Conservation (phyloP, 2,329 filamentous ascomycete species). For the Thelonectria discophora region DNA sequence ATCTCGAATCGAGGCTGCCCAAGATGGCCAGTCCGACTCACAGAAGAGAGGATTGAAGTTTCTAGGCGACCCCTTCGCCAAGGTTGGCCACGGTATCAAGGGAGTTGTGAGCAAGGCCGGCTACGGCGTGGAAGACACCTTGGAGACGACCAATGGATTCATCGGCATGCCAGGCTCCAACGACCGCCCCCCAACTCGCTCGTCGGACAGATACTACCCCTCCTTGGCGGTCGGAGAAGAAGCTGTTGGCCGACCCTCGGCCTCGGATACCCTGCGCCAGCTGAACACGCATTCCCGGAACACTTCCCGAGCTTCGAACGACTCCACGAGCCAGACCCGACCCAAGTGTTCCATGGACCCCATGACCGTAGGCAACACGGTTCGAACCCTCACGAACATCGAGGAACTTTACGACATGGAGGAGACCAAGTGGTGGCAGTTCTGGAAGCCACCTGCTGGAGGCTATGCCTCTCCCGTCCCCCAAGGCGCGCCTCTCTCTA, state of each 20-base stretch:
- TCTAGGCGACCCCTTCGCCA: conserved; percentile 52
- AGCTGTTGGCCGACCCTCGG: conserved; percentile 24
- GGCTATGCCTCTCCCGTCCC: conserved; percentile 70
- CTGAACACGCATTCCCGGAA: conserved; percentile 50
- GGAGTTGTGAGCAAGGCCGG: conserved; percentile 55
- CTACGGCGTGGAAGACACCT: conserved; percentile 59
- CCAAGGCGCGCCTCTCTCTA: conserved; percentile 59
- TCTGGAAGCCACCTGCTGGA: conserved; percentile 71
- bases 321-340: conserved; percentile 45
- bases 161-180: conserved; percentile 32
- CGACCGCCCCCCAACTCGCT: conserved; percentile 31
- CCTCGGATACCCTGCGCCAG: conserved; percentile 45
- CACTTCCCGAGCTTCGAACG: conserved; percentile 50
- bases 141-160: conserved; percentile 67
- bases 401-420: conserved; percentile 60
- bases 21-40: conserved; percentile 33
- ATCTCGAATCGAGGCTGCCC: conserved; percentile 36
- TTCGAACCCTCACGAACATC: conserved; percentile 58
- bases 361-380: conserved; percentile 55
- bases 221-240: conserved; percentile 48
- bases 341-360: conserved; percentile 16
- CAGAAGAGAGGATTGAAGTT: conserved; percentile 42
- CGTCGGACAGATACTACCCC: conserved; percentile 37
- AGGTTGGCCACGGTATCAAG: conserved; percentile 61
- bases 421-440: conserved; percentile 65